These are phyloP conservation scores for Colletotrichum sp. DNA, from an alignment of 2,329 filamentous ascomycete genomes.

Conservation along the genomic window DNA sequence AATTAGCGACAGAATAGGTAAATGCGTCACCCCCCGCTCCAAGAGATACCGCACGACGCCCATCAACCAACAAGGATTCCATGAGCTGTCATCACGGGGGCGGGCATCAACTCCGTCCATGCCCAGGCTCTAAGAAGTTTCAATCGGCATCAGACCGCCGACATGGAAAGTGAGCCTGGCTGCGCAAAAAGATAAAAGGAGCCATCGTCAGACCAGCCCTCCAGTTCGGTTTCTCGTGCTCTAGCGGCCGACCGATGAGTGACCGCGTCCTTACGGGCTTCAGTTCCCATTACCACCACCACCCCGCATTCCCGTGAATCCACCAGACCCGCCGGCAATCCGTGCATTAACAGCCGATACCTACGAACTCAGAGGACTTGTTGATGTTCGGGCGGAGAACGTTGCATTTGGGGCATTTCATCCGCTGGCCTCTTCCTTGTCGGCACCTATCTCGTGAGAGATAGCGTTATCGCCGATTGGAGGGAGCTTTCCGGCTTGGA, in stretches of 20 bases:
- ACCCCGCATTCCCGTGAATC: background rate
- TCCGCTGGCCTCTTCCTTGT: background rate
- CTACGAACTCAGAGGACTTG: background rate
- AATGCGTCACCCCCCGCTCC: background rate
- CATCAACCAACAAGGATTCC: background rate
- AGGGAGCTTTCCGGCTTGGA: background rate
- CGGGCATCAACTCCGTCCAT: background rate
- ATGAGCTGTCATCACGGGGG: background rate
- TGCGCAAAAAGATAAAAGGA: background rate
- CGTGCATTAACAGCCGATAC: constrained; percentile 4
- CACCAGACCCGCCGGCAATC: background rate
- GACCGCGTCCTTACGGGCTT: background rate
- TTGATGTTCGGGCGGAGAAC: background rate
- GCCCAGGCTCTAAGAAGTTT: background rate
- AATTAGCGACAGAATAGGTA: background rate
- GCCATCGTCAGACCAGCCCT: background rate
- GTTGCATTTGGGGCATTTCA: background rate
- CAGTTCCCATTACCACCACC: background rate
- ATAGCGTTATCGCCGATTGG: background rate
- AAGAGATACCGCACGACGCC: background rate
- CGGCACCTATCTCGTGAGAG: background rate
- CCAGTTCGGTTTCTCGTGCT: background rate
- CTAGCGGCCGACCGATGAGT: constrained; percentile 11
- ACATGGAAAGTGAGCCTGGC: background rate
- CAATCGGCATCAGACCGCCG: background rate